Base-by-base conservation (phyloP, 2,329 filamentous ascomycete genomes). In the Ophidiomyces ophidiicola region DNA sequence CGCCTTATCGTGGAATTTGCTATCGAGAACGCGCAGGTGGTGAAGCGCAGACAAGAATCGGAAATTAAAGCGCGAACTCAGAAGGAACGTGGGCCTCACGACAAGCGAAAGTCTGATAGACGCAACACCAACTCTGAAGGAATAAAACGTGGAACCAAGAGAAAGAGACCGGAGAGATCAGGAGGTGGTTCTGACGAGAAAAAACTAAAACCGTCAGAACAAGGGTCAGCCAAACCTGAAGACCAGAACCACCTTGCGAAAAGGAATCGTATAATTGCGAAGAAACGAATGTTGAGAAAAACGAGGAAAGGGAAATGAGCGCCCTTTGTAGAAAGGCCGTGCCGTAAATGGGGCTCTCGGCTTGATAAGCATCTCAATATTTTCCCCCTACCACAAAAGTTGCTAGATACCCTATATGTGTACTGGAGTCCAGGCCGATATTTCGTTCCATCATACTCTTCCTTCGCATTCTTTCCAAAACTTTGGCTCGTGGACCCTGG, bases 11-110 rank as follows among this genome's bases (percentile, higher is more conserved):
- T 88, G 25, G 92, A 98, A 60, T 98, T 98, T 57, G 86, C 90
- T 14, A 94, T 98, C 57, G 90, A 98, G 63, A 98, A 98, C 53
- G 87, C 85, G 1, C 87, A 94, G 54, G 90, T 98, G 1, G 80
- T 98, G n/a, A 74, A 79, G 49, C 72, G 90, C 47, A 73, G 92
- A 39, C 74, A 69, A 44, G 75, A 78, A 45, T 67, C 67, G 34
- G 79, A 85, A 55, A 59, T 63, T 36, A 75, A 75, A 47, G 64
- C 69, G 3, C 59, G 68, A 29, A 60, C 30, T 12, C 35, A 43
- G 34, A 44, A 36, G 19, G 43, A 25, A 36, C 29, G 57, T 56
- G 49, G 52, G 11, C 17, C 14, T 3, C 29, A 41, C 17, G 12
- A 24, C 8, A 29, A 20, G 14, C 17, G n/a, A 6, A 26, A 31